phyloP scores from a whole-genome alignment of 129 eudicot genomes.

The Saussurea involucrata region DNA sequence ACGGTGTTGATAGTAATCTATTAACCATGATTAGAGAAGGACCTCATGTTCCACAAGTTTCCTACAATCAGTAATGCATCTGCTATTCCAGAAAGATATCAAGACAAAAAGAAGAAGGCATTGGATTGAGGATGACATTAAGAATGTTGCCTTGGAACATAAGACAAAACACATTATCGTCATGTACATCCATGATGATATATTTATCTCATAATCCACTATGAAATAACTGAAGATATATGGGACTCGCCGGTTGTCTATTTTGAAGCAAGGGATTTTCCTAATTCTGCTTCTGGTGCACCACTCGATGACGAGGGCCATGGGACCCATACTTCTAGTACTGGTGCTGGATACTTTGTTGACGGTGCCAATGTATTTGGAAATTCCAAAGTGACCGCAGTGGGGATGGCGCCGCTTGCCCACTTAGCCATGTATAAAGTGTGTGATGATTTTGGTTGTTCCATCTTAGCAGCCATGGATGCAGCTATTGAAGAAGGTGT shows the following conservation, averaged over 20 bases:
- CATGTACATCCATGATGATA: background rate
- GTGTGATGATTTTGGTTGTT: too few species aligned
- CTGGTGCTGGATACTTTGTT: too few species aligned
- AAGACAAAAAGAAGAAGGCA: background rate
- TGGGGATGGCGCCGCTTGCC: too few species aligned
- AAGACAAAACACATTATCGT: background rate
- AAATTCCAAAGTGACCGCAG: too few species aligned
- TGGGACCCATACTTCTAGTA: too few species aligned
- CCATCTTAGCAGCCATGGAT: too few species aligned
- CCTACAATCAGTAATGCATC: background rate
- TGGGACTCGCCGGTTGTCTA: background rate
- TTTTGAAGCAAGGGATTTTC: too few species aligned
- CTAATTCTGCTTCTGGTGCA: too few species aligned
- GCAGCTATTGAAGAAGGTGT: too few species aligned
- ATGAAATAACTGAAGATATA: background rate
- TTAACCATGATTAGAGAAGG: background rate
- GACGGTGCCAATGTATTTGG: too few species aligned
- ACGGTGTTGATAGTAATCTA: background rate
- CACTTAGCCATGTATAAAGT: too few species aligned
- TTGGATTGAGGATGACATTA: background rate
- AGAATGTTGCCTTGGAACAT: background rate
- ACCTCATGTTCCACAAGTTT: background rate
- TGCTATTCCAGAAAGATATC: background rate
- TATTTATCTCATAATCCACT: background rate
- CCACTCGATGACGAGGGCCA: too few species aligned